Percentiles rank a stretch among this genome's conserved stretches.
These are phyloP conservation scores for Cynara cardunculus DNA, from an alignment of 129 eudicot genomes.

Conservation along the genomic window DNA sequence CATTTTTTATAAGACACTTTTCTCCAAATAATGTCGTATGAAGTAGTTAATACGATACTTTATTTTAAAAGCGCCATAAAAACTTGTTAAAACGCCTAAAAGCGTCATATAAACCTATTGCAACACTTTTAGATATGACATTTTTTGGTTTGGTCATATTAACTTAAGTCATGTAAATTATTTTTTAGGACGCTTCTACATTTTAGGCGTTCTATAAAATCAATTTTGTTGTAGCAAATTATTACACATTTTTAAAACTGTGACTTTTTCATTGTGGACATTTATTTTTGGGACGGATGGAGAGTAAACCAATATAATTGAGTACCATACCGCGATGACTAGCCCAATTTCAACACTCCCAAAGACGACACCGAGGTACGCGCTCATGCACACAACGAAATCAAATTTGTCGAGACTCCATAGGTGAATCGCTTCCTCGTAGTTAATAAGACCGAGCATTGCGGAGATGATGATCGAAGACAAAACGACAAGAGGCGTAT, in stretches of 20 bases:
- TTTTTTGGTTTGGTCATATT: too few species aligned
- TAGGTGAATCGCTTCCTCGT: slow-evolving; percentile 81
- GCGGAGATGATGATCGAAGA: slow-evolving; percentile 83
- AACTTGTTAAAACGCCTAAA: too few species aligned
- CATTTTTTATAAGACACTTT: too few species aligned
- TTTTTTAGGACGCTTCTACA: too few species aligned
- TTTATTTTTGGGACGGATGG: neutral
- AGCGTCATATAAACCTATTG: too few species aligned
- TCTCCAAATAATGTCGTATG: too few species aligned
- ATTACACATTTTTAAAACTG: neutral
- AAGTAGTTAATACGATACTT: too few species aligned
- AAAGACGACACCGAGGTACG: slow-evolving; percentile 84
- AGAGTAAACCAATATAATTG: neutral
- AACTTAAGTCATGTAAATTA: too few species aligned
- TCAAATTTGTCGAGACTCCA: slow-evolving; percentile 88
- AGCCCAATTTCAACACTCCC: slow-evolving; percentile 75
- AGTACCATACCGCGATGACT: slow-evolving; percentile 61
- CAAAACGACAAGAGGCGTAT: slow-evolving; percentile 83
- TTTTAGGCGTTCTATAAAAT: too few species aligned
- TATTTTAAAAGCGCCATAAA: too few species aligned
- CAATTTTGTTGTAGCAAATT: too few species aligned
- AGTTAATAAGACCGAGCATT: slow-evolving; percentile 92
- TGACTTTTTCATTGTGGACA: neutral
- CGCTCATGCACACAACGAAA: slow-evolving; percentile 79
- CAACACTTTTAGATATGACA: too few species aligned